Base-by-base conservation (phyloP, 768 basidiomycete genomes). In the Lentinus brumalis region DNA sequence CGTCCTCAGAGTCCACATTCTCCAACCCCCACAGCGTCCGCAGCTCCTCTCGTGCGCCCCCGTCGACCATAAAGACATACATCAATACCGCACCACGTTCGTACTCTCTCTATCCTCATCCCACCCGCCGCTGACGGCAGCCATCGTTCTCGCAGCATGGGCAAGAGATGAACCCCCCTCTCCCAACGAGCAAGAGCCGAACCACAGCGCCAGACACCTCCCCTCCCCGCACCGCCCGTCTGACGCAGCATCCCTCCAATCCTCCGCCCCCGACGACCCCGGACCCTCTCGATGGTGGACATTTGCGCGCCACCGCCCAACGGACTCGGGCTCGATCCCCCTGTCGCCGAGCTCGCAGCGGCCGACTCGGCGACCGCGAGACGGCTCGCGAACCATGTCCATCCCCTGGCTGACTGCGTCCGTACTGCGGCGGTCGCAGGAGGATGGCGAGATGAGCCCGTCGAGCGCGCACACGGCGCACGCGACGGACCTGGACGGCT, bases 161-260 rank as follows among this genome's bases (percentile, higher is more conserved):
- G 92, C 91, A 4, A 80, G 83, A 66, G 88, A 93, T 70, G 92
- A 94, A 69, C 90, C 90, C 4, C 89, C 89, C 4, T 91, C 90
- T 0, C 89, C 90, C 1, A 82, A 76, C 3, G 80, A 81, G 46
- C 66, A 72, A 35, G 69, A 69, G 45, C 81, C 85, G 50, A 79
- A 78, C 35, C 58, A 70, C 16, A 72, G 73, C 50, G 65, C 51
- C 38, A 59, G 53, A 50, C 31, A 29, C 5, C 75, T 71, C 46
- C 67, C 70, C 40, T 66, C 75, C 56, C 78, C 80, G 38, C 69
- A 77, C 41, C 79, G 79, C 14, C 78, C 81, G 15, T 82, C 81
- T 39, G 87, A 86, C 69, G 74, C 77, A 59, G 79, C 77, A 31
- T 87, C 86, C 15, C 80, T 79, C 59, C 75, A 80, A 51, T 84